phyloP scores from a whole-genome alignment of 441 rosid species.

The Adansonia grandidieri region DNA sequence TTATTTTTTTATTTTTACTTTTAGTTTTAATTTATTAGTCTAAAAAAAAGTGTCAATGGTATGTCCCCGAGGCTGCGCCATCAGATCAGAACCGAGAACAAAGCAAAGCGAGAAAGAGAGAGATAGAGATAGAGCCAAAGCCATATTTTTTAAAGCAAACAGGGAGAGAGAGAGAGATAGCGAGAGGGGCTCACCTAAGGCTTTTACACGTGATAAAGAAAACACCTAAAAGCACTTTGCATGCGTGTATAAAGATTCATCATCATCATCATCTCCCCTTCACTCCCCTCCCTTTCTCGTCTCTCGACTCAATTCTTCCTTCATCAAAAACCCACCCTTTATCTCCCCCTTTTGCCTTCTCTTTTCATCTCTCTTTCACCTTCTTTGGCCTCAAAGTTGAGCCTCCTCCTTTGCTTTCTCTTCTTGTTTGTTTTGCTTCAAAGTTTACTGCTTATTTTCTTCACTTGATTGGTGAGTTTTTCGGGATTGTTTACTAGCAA shows the following conservation, averaged over 20 bases:
- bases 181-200: slow-evolving; percentile 27
- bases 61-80: slow-evolving; percentile 53
- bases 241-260: slow-evolving; percentile 88
- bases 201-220: slow-evolving; percentile 96
- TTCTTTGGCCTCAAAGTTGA: slow-evolving; percentile 22
- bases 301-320: slow-evolving; percentile 26
- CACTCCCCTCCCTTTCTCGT: slow-evolving; percentile 25
- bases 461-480: slow-evolving; percentile 34
- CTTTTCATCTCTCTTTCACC: slow-evolving; percentile 28
- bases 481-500: neutral
- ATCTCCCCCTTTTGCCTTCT: slow-evolving; percentile 25
- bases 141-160: slow-evolving; percentile 22
- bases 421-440: slow-evolving; percentile 8
- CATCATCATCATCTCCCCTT: slow-evolving; percentile 48
- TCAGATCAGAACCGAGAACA: slow-evolving; percentile 40
- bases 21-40: neutral
- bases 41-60: slow-evolving; percentile 19
- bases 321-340: slow-evolving; percentile 30
- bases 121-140: slow-evolving; percentile 2
- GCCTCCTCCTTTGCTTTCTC: neutral
- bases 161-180: neutral
- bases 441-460: slow-evolving; percentile 20
- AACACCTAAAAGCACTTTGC: slow-evolving; percentile 81
- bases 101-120: slow-evolving; percentile 37
- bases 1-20: neutral